phyloP scores from a whole-genome alignment of 441 rosid species.

The Jatropha podagrica region DNA sequence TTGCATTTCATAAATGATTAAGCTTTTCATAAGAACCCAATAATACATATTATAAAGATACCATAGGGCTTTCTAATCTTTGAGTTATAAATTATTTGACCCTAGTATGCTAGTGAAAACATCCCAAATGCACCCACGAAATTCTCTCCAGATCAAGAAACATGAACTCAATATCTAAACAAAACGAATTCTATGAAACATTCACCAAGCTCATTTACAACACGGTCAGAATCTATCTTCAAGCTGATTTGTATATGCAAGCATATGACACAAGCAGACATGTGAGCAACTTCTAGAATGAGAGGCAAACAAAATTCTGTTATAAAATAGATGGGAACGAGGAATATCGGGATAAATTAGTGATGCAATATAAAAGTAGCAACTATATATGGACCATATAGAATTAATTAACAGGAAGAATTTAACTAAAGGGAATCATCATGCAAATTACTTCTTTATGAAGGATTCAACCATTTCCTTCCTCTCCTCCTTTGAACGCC shows the following conservation, averaged over 20 bases:
- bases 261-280: neutral
- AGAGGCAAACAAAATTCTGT: neutral
- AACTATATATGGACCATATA: conserved; percentile 2
- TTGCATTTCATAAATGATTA: neutral
- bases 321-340: neutral
- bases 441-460: conserved; percentile 64
- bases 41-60: neutral
- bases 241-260: neutral
- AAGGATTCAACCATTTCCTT: conserved; percentile 76
- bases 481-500: conserved; percentile 91
- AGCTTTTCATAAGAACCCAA: neutral
- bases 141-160: neutral
- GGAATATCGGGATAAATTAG: neutral
- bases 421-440: conserved; percentile 15
- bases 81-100: neutral
- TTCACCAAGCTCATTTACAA: neutral
- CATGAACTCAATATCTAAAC: neutral
- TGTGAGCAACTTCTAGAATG: neutral
- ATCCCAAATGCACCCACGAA: neutral
- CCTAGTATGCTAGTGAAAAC: neutral
- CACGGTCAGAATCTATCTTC: neutral
- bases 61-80: neutral
- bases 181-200: conserved; percentile 1
- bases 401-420: conserved; percentile 9
- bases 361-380: conserved; percentile 1